A percentile compares a stretch with the other conserved stretches of the same genome.
These are phyloP conservation scores for Trichoderma sp. DNA, from an alignment of 2,329 filamentous ascomycete species.

Conservation along the genomic window DNA sequence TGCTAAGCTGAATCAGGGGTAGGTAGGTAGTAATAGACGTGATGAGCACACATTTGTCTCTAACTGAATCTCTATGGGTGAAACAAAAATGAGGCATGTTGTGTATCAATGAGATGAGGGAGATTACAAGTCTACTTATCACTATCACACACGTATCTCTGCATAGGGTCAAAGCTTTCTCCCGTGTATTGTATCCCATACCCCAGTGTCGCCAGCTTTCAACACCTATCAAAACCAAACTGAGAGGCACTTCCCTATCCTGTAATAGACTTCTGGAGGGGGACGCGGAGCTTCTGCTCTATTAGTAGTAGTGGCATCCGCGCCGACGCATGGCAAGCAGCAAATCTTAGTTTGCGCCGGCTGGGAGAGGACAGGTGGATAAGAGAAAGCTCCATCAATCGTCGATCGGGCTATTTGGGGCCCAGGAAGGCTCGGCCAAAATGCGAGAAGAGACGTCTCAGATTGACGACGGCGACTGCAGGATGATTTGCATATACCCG, in stretches of 20 bases:
- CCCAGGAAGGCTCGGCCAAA: neutral
- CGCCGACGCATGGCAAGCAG: neutral
- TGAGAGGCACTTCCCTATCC: neutral
- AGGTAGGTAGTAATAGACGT: too few species aligned
- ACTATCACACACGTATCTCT: neutral
- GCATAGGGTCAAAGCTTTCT: neutral
- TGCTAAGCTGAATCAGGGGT: neutral
- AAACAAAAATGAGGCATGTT: neutral
- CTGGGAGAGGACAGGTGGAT: neutral
- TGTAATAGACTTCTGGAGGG: neutral
- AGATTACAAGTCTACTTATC: neutral
- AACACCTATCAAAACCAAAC: neutral
- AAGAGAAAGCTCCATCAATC: constrained; percentile 2
- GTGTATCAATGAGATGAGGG: neutral
- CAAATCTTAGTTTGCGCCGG: neutral
- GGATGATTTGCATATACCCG: neutral
- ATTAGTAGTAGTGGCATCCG: constrained; percentile 6
- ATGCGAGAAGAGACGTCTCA: neutral
- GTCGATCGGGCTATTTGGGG: constrained; percentile 6
- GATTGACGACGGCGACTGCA: neutral
- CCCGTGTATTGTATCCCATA: neutral
- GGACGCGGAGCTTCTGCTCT: constrained; percentile 3
- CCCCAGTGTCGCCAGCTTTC: neutral
- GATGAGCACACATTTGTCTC: neutral
- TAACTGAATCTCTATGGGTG: neutral